Evolutionary conservation across 2,329 filamentous ascomycete species (phyloP), one percentile per base, ranked within the genome.

Genomic region (Colletotrichum somersetense): DNA sequence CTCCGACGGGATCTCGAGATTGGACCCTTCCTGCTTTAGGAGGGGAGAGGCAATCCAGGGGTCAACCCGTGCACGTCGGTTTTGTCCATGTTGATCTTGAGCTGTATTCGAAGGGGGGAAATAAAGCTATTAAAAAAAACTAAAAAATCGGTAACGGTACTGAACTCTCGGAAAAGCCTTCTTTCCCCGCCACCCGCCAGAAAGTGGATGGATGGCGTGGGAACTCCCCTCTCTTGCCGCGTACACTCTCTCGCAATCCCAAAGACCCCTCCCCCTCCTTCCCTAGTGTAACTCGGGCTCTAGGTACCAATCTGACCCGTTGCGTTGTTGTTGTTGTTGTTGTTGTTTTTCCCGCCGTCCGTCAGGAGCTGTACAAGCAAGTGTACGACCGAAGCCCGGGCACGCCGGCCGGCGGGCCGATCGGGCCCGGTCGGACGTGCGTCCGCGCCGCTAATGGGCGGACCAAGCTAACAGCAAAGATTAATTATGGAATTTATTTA

Each of bases 11-110:
- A 52, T 48, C 44, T 71, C 16, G 20, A 52, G 33, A 20, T 26
- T 52, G 59, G 59, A 62, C 59, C 59, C 59, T 52, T 62, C 46
- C 26, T 42, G 59, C 46, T 14, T 46, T 46, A 18, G 18, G 18
- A 46, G 46, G 59, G 33, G 38, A 40, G 14, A 42, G 40, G 23
- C 18, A 44, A 20, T 26, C 58, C 64, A 58, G 58, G 65, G 65
- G 52, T 68, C 52, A 68, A 63, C 65, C 69, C 57, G 69, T 72
- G n/a, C 33, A 40, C 53, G 38, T 48, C 46, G 23, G 33, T 18
- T 59, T 46, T 64, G 33, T 40, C 50, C 48, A 64, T 33, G 62
- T 44, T 57, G 58, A 52, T 63, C 65, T 63, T 20, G 65, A 62
- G 35, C 46, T 38, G 23, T 38, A 30, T 35, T 26, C 12, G 7